Evolutionary conservation across 2,329 filamentous ascomycete species (phyloP).

Genomic region (Cladophialophora carrionii): DNA sequence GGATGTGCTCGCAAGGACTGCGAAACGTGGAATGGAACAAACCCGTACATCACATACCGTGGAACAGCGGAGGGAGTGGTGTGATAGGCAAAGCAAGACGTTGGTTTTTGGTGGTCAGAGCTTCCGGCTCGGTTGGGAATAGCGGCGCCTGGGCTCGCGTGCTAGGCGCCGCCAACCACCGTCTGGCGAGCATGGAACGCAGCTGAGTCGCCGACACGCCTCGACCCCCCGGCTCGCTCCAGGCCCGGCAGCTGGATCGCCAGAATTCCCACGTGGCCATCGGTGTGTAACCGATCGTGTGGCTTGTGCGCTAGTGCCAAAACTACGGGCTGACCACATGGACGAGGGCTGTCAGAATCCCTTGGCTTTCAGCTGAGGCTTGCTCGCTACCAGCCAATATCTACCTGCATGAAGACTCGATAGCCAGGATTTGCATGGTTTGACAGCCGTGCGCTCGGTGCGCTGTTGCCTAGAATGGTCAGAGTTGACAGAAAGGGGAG

Average conservation of each 20-base stretch:
- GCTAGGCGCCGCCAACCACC: background rate
- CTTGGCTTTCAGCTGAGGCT: constrained; percentile 1
- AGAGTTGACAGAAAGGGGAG: background rate
- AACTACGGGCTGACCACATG: constrained; percentile 10
- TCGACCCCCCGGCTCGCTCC: background rate
- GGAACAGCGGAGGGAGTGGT: constrained; percentile 6
- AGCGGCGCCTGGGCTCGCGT: constrained; percentile 14
- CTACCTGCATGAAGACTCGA: background rate
- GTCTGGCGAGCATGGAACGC: constrained; percentile 8
- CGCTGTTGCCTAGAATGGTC: background rate
- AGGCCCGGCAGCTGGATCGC: constrained; percentile 5
- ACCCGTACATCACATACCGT: background rate
- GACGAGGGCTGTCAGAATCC: background rate
- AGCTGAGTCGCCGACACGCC: constrained; percentile 13
- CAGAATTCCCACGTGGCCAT: constrained; percentile 13
- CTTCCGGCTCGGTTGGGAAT: constrained; percentile 8
- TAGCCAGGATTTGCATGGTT: background rate
- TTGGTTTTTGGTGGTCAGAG: constrained; percentile 13
- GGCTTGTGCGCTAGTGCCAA: constrained; percentile 14
- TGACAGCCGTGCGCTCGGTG: background rate
- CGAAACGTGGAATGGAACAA: background rate
- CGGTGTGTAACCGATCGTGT: constrained; percentile 13
- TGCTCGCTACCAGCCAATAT: background rate
- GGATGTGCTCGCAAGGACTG: background rate
- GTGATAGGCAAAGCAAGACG: background rate